Evolutionary conservation across 306 rosid genomes (phyloP).

Genomic region (Vigna nakashimae): DNA sequence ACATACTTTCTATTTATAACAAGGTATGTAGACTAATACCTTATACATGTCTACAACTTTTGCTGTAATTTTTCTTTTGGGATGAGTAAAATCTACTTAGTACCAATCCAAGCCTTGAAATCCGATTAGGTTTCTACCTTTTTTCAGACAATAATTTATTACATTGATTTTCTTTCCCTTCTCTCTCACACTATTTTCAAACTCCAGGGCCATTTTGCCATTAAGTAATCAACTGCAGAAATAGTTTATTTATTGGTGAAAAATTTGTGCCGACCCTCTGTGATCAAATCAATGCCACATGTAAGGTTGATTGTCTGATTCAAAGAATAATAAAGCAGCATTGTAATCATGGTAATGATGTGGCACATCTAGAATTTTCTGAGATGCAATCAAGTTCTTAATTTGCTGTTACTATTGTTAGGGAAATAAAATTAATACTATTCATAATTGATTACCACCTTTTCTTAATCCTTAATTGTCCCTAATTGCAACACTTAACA

Average conservation of each 20-base stretch:
- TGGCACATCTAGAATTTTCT: not conserved
- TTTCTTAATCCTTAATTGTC: not conserved
- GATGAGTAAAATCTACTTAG: not conserved
- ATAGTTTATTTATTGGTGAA: not conserved
- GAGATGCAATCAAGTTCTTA: not conserved
- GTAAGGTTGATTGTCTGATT: constrained; percentile 34
- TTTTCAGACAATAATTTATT: constrained; percentile 9
- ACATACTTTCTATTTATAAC: constrained; percentile 42
- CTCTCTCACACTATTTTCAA: not conserved
- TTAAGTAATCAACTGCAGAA: not conserved
- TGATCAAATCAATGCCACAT: constrained; percentile 13
- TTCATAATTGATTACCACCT: not conserved
- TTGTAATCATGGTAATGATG: not conserved
- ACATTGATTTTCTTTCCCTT: not conserved
- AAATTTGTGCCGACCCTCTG: constrained; percentile 11
- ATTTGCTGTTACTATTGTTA: not conserved
- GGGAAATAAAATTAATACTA: not conserved
- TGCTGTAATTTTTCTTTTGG: constrained; percentile 33
- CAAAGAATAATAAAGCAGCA: not conserved
- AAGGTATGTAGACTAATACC: not conserved
- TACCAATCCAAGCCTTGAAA: not conserved
- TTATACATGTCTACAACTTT: not conserved
- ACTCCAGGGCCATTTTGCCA: not conserved
- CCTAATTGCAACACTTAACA: not conserved
- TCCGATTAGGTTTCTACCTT: not conserved